phyloP scores from a whole-genome alignment of 1,284 basidiomycete species.

The Coniferiporia sulphurascens region DNA sequence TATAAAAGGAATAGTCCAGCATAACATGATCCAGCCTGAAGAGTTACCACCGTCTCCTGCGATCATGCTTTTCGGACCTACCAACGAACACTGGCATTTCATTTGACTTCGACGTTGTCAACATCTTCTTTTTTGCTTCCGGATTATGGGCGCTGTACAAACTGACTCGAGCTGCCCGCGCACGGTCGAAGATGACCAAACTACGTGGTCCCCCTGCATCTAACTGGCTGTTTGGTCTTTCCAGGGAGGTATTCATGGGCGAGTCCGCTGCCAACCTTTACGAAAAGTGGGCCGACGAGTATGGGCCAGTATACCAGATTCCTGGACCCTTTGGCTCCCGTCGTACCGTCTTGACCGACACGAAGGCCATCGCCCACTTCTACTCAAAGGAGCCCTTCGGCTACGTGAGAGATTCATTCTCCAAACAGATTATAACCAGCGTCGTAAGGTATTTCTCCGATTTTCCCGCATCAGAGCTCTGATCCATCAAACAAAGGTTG shows the following conservation, averaged over 20 bases:
- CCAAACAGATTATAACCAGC: conserved; percentile 36
- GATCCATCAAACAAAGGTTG: conserved; percentile 34
- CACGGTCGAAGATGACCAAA: conserved; percentile 24
- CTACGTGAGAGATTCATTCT: conserved; percentile 38
- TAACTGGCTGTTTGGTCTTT: conserved; percentile 21
- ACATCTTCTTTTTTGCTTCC: neutral
- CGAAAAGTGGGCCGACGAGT: conserved; percentile 37
- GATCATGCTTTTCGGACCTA: no score
- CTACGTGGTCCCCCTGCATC: conserved; percentile 29
- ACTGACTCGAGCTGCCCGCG: conserved; percentile 1
- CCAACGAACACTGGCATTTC: neutral
- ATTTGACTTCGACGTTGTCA: neutral
- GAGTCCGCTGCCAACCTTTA: conserved; percentile 21
- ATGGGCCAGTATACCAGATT: conserved; percentile 43
- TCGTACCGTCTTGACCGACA: conserved; percentile 45
- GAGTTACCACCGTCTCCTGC: no score
- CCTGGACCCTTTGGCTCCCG: conserved; percentile 36
- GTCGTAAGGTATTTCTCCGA: conserved; percentile 30
- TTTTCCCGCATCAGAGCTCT: neutral
- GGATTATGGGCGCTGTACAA: conserved; percentile 7
- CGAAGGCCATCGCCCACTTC: conserved; percentile 50
- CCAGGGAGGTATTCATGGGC: conserved; percentile 11
- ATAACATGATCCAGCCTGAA: no score
- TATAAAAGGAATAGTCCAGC: no score
- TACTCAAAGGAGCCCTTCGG: conserved; percentile 44